Percentiles rank a stretch among this genome's conserved stretches.
Evolutionary conservation across 345 rosid species (phyloP).

Genomic region (Sapria himalayana): DNA sequence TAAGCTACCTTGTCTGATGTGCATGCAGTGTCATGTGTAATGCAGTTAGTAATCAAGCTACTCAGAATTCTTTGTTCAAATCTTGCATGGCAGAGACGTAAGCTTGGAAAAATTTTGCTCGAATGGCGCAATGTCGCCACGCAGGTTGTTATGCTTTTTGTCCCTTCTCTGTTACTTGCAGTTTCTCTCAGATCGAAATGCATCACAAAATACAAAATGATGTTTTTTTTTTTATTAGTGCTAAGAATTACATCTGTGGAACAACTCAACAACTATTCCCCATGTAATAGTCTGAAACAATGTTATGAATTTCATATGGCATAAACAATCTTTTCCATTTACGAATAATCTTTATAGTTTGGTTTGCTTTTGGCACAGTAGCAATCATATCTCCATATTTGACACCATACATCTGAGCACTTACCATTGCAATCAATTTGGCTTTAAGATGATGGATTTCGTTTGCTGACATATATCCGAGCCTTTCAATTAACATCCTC

Average conservation of each 20-base stretch:
- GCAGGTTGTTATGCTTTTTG: slow-evolving; percentile 34
- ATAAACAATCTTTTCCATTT: too few relatives aligned
- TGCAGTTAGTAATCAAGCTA: slow-evolving; percentile 82
- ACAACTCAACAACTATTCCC: not conserved
- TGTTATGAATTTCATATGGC: too few relatives aligned
- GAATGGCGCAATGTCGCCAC: slow-evolving; percentile 77
- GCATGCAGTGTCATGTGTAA: slow-evolving; percentile 7
- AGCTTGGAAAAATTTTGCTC: slow-evolving; percentile 85
- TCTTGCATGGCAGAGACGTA: slow-evolving; percentile 98
- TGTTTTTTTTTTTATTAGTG: slow-evolving; percentile 2
- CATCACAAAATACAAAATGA: not conserved
- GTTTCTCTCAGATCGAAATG: not conserved
- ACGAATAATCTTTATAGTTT: too few relatives aligned
- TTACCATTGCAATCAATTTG: too few relatives aligned
- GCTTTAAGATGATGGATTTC: too few relatives aligned
- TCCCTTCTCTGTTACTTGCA: slow-evolving; percentile 1
- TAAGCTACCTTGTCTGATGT: slow-evolving; percentile 11
- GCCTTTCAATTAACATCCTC: too few relatives aligned
- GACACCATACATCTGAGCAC: too few relatives aligned
- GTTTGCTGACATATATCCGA: too few relatives aligned
- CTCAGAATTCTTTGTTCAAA: slow-evolving; percentile 87
- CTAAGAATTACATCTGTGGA: too few relatives aligned
- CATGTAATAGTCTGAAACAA: too few relatives aligned
- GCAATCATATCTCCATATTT: too few relatives aligned
- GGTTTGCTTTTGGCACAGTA: too few relatives aligned